These are phyloP conservation scores for Carex scoparia DNA, from an alignment of 176 grass and related monocot genomes.

Conservation along the genomic window DNA sequence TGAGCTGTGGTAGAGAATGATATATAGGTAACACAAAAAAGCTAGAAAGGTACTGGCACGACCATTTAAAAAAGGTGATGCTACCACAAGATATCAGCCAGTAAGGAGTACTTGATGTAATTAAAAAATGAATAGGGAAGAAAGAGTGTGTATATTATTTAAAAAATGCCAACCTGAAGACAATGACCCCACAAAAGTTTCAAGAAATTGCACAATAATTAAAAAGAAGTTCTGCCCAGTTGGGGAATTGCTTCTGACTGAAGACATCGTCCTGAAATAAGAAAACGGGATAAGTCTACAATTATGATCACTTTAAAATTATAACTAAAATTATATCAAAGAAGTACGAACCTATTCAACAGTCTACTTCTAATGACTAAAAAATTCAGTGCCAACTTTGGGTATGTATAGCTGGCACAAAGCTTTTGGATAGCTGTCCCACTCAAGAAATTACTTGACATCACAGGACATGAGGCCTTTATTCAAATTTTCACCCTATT, in stretches of 20 bases:
- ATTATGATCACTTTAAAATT: neutral
- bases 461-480: neutral
- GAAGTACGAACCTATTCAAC: neutral
- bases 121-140: slow-evolving; percentile 6
- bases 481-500: slow-evolving; percentile 4
- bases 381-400: neutral
- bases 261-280: slow-evolving; percentile 91
- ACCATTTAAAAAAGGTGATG: neutral
- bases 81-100: neutral
- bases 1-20: neutral
- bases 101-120: neutral
- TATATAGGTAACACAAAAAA: neutral
- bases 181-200: slow-evolving; percentile 97
- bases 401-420: neutral
- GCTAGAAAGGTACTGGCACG: neutral
- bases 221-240: slow-evolving; percentile 74
- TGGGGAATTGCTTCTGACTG: slow-evolving; percentile 86
- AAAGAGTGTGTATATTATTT: neutral
- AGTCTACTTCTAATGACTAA: neutral
- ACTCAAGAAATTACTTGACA: neutral
- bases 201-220: slow-evolving; percentile 89
- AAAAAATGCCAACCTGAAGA: slow-evolving; percentile 67
- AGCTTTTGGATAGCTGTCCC: neutral
- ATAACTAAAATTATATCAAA: slow-evolving; percentile 1
- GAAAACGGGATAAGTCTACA: slow-evolving; percentile 27